Conservation (phyloP, 805 yeast species). For the Myxozyma nipponensis region DNA sequence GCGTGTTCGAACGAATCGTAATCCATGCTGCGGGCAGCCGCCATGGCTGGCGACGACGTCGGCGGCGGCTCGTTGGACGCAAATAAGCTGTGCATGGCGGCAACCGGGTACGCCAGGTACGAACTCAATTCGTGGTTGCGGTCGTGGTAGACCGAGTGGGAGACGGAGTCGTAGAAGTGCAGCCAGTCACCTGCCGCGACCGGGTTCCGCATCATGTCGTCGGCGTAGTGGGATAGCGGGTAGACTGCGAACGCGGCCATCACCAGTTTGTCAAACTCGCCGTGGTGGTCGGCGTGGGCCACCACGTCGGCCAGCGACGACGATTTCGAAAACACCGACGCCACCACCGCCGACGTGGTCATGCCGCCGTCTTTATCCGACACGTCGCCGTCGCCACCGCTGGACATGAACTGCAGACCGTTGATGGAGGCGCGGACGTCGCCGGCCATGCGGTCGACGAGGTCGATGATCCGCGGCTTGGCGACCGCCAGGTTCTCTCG, state of each 20-base stretch:
- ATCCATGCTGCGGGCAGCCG: neutral
- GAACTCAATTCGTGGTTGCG: conserved; percentile 48
- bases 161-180: conserved; percentile 60
- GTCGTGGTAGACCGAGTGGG: conserved; percentile 39
- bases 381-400: neutral
- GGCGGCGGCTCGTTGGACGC: conserved; percentile 29
- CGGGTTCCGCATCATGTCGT: conserved; percentile 59
- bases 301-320: conserved; percentile 49
- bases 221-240: conserved; percentile 59
- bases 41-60: neutral
- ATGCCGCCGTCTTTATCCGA: conserved; percentile 55
- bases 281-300: conserved; percentile 45
- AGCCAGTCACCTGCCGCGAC: conserved; percentile 70
- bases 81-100: conserved; percentile 62
- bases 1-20: conserved; percentile 32
- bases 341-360: conserved; percentile 66
- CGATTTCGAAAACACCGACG: conserved; percentile 55
- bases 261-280: conserved; percentile 59
- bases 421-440: conserved; percentile 86
- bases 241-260: conserved; percentile 49
- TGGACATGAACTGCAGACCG: conserved; percentile 62
- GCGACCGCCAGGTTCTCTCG: conserved; percentile 48
- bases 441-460: conserved; percentile 68
- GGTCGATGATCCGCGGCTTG: conserved; percentile 53
- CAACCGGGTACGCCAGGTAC: conserved; percentile 54